Conservation (phyloP, 768 basidiomycete genomes). For the Xanthoconium purpureum region DNA sequence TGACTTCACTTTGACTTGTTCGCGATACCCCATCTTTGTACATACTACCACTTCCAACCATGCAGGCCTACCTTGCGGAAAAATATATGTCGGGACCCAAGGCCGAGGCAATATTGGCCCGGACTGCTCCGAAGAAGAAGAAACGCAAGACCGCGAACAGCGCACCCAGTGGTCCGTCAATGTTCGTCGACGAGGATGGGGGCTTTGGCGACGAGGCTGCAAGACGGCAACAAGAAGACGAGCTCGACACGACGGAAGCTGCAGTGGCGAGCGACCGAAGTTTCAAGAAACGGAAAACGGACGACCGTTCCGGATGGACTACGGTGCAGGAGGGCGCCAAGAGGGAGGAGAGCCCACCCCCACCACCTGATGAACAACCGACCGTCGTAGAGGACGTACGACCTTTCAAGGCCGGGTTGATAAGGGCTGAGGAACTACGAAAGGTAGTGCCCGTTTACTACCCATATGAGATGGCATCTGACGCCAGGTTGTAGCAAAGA, state of each 20-base stretch:
- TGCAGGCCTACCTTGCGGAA: constrained; percentile 83
- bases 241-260: constrained; percentile 52
- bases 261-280: constrained; percentile 71
- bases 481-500: constrained; percentile 31
- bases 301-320: constrained; percentile 61
- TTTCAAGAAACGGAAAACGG: constrained; percentile 72
- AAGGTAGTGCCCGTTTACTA: constrained; percentile 36
- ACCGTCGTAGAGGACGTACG: constrained; percentile 47
- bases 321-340: constrained; percentile 54
- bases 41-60: constrained; percentile 16
- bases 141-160: constrained; percentile 55
- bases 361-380: constrained; percentile 67
- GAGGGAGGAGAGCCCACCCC: constrained; percentile 49
- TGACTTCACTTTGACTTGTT: not conserved
- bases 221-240: constrained; percentile 54
- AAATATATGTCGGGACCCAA: constrained; percentile 98
- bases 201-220: constrained; percentile 55
- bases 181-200: constrained; percentile 67
- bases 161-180: constrained; percentile 25
- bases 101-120: constrained; percentile 89
- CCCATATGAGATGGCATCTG: not conserved
- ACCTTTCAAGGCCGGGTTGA: constrained; percentile 69
- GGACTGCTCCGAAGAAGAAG: constrained; percentile 54
- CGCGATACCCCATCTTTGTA: not conserved
- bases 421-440: constrained; percentile 73